Conservation (phyloP, 2,329 filamentous ascomycete genomes). For the Aspergillus chevalieri region DNA sequence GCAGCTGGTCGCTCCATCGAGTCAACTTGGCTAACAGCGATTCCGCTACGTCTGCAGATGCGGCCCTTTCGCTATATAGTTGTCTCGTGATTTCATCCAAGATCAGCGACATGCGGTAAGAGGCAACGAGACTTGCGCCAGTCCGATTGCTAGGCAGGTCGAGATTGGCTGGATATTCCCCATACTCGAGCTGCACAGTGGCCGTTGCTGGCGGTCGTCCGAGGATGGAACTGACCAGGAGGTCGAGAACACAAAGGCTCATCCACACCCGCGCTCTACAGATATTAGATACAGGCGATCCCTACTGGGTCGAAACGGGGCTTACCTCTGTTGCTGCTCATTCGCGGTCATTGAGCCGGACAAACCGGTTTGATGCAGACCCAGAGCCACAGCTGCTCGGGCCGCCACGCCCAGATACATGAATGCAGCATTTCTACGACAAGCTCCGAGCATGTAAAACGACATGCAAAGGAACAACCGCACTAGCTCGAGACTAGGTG, state of each 20-base stretch:
- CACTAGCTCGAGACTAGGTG: conserved; percentile 50
- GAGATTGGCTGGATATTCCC: conserved; percentile 10
- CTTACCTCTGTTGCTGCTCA: conserved; percentile 17
- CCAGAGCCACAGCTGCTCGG: conserved; percentile 52
- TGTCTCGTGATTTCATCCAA: conserved; percentile 41
- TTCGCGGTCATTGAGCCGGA: conserved; percentile 6
- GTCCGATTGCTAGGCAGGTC: conserved; percentile 16
- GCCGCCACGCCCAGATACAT: conserved; percentile 59
- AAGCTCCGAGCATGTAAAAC: conserved; percentile 55
- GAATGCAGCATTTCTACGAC: conserved; percentile 55
- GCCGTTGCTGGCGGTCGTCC: conserved; percentile 36
- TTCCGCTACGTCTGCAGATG: conserved; percentile 32
- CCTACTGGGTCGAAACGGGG: conserved; percentile 13
- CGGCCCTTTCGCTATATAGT: conserved; percentile 36
- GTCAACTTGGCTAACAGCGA: conserved; percentile 39
- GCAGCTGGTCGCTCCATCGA: conserved; percentile 43
- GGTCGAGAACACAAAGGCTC: conserved; percentile 44
- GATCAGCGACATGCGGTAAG: conserved; percentile 39
- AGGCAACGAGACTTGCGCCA: conserved; percentile 33
- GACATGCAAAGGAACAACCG: conserved; percentile 51
- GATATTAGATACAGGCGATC: conserved; percentile 2
- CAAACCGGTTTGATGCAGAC: conserved; percentile 45
- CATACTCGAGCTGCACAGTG: conserved; percentile 21
- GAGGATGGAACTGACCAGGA: conserved; percentile 45
- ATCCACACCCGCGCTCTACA: conserved; percentile 41